phyloP scores from a whole-genome alignment of 2,329 filamentous ascomycete genomes.

The Endothia cerciana region DNA sequence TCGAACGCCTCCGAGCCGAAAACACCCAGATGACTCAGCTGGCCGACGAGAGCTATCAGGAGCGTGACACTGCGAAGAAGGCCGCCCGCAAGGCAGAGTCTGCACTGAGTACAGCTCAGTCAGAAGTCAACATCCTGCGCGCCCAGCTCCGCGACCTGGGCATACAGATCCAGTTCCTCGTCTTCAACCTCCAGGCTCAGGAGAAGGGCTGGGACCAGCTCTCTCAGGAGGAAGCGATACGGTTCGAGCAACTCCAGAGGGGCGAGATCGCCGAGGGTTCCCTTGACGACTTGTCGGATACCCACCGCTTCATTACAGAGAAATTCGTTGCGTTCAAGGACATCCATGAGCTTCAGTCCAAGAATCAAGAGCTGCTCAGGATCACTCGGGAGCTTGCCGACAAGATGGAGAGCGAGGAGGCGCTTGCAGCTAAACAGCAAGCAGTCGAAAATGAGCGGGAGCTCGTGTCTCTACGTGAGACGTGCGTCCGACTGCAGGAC shows the following conservation, averaged over 20 bases:
- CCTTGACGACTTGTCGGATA: slow-evolving; percentile 77
- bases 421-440: slow-evolving; percentile 66
- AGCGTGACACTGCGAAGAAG: slow-evolving; percentile 78
- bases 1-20: slow-evolving; percentile 78
- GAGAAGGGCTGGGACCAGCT: slow-evolving; percentile 78
- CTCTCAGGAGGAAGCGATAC: slow-evolving; percentile 70
- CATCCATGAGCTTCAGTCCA: slow-evolving; percentile 80
- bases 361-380: slow-evolving; percentile 83
- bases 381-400: slow-evolving; percentile 85
- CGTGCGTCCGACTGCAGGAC: slow-evolving; percentile 63
- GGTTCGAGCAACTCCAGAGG: slow-evolving; percentile 76
- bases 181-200: slow-evolving; percentile 82
- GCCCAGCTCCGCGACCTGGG: slow-evolving; percentile 89
- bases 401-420: slow-evolving; percentile 89
- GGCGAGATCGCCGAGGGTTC: slow-evolving; percentile 75
- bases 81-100: slow-evolving; percentile 78
- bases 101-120: slow-evolving; percentile 65
- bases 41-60: slow-evolving; percentile 79
- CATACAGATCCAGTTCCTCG: slow-evolving; percentile 85
- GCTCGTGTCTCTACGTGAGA: slow-evolving; percentile 59
- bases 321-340: slow-evolving; percentile 89
- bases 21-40: slow-evolving; percentile 84
- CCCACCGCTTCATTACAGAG: slow-evolving; percentile 85
- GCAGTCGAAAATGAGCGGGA: slow-evolving; percentile 69
- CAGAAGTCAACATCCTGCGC: slow-evolving; percentile 77